Conservation (phyloP, 805 yeast species). For the Starmerella apis region DNA sequence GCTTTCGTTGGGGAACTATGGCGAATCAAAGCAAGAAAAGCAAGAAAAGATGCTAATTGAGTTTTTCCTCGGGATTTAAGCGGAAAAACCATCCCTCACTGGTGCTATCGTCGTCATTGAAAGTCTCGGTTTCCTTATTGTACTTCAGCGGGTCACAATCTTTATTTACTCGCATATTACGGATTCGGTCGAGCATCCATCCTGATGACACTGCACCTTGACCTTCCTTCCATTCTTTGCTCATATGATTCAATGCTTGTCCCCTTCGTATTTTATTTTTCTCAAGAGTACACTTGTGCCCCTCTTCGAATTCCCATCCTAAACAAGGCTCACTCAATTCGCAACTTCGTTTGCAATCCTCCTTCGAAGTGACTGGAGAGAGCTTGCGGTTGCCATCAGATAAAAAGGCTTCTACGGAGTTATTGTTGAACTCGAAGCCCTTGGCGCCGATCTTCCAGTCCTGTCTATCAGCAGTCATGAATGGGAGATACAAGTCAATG, state of each 20-base stretch:
- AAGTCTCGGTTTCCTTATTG: background rate
- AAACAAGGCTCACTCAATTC: constrained; percentile 13
- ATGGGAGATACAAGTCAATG: constrained; percentile 29
- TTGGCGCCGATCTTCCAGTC: constrained; percentile 10
- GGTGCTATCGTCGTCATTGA: background rate
- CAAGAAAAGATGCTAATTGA: too few species aligned
- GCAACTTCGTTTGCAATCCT: constrained; percentile 16
- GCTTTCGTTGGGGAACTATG: too few species aligned
- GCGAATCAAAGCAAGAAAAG: too few species aligned
- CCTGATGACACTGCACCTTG: constrained; percentile 22
- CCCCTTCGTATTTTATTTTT: constrained; percentile 14
- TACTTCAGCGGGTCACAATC: constrained; percentile 24
- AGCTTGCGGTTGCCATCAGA: background rate
- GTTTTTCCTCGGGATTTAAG: background rate
- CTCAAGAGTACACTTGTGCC: constrained; percentile 15
- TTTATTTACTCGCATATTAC: constrained; percentile 20
- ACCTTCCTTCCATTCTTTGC: constrained; percentile 6
- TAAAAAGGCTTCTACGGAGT: background rate
- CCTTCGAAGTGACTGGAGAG: constrained; percentile 18
- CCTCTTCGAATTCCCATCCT: constrained; percentile 22
- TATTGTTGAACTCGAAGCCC: background rate
- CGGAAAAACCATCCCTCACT: constrained; percentile 3
- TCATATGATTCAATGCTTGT: constrained; percentile 10
- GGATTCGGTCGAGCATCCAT: constrained; percentile 30
- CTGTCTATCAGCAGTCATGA: constrained; percentile 28